phyloP scores from a whole-genome alignment of 257 asterid species.

The Verbascum thapsus region DNA sequence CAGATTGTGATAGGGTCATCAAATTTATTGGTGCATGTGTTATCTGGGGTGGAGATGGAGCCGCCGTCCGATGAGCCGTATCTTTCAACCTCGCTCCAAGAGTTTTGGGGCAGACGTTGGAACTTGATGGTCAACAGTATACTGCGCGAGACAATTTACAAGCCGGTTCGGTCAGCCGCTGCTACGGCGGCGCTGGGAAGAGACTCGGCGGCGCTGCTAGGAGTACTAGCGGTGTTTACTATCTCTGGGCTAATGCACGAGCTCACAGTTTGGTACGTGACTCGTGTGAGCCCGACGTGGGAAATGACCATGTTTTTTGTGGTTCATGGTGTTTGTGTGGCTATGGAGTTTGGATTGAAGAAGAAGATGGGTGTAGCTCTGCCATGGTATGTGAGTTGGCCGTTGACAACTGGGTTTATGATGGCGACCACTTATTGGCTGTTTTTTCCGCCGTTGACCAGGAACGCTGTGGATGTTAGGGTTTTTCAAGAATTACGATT shows the following conservation, averaged over 20 bases:
- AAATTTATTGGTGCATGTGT: constrained; percentile 22
- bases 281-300: constrained; percentile 56
- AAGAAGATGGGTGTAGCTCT: constrained; percentile 35
- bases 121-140: constrained; percentile 48
- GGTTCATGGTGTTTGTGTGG: constrained; percentile 57
- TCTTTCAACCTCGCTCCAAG: constrained; percentile 57
- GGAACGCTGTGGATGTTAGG: constrained; percentile 42
- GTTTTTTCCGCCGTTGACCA: constrained; percentile 48
- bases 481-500: constrained; percentile 30
- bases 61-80: constrained; percentile 67
- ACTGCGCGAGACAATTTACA: constrained; percentile 52
- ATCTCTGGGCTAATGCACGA: constrained; percentile 78
- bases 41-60: constrained; percentile 51
- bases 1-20: constrained; percentile 42
- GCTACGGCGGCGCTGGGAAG: constrained; percentile 31
- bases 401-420: constrained; percentile 45
- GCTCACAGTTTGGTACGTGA: constrained; percentile 47
- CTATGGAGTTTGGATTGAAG: constrained; percentile 40
- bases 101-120: constrained; percentile 84
- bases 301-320: constrained; percentile 65
- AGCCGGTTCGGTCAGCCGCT: constrained; percentile 43
- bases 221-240: constrained; percentile 45
- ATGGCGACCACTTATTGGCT: constrained; percentile 45
- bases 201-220: constrained; percentile 34
- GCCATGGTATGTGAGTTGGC: constrained; percentile 37